Base-by-base conservation (phyloP, 2,329 filamentous ascomycete genomes). In the Aureobasidium lini region DNA sequence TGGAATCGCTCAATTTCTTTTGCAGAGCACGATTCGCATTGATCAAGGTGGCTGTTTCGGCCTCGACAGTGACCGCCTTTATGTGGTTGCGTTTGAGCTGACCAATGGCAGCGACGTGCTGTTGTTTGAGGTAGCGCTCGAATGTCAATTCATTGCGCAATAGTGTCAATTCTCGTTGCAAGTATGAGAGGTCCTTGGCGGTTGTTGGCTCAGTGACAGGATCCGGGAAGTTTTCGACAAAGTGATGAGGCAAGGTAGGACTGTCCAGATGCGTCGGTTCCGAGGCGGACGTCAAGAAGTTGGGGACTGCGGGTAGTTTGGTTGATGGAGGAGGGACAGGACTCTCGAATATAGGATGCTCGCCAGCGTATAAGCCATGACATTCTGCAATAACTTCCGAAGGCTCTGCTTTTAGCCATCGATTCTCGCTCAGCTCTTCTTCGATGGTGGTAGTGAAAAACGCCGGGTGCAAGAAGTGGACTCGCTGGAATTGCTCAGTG, bases 91-190 rank as follows among this genome's bases (percentile, higher is more conserved):
- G 81, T 65, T 89, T 86, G 43, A 94, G 74, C 67, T 90, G 87
- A 1, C 88, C 88, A 68, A 94, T 92, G 61, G 93, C 88, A 1
- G 86, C 83, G 64, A 92, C 83, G 70, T 93, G 89, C 67, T 94
- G 89, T 64, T 90, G 84, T 69, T 92, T 93, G 66, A 93, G 80
- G 71, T 90, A 93, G 29, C 88, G 81, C 70, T 94, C 90, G 67
- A 93, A 94, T 64, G 88, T 89, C 44, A 94, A 77, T 66, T 94
- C 89, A 62, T 92, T 94, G 46, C 87, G 84, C 10, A 94, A 73
- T 2, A 92, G 75, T 57, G 90, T 81, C n/a, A 90, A 82, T 66
- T 91, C 86, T 43, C 87, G 82, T 64, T 90, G 85, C 3, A 94
- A 74, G 64, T 84, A 82, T 1, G 80, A 75, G 31, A 80, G 67